A percentile compares a stretch with the other conserved stretches of the same genome.
phyloP scores from a whole-genome alignment of 345 rosid genomes.

The Gossypium herbaceum region DNA sequence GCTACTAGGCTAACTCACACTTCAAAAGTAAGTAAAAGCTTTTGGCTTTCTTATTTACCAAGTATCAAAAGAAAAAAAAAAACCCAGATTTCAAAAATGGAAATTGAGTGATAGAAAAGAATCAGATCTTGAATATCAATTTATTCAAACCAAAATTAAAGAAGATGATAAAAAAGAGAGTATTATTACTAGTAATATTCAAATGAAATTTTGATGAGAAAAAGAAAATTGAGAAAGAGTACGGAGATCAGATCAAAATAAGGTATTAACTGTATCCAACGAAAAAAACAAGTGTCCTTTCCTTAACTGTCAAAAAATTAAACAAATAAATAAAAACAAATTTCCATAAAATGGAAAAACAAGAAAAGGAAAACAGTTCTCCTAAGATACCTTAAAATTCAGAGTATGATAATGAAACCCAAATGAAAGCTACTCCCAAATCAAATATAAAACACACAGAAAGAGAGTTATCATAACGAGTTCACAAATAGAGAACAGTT shows the following conservation, averaged over 20 bases:
- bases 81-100: not conserved
- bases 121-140: slow-evolving; percentile 17
- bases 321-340: not conserved
- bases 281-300: slow-evolving; percentile 22
- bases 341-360: not conserved
- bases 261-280: slow-evolving; percentile 19
- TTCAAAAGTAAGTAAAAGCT: not conserved
- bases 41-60: not conserved
- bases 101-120: not conserved
- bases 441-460: not conserved
- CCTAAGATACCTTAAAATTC: not conserved
- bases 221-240: slow-evolving; percentile 9
- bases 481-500: not conserved
- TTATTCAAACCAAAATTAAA: not conserved
- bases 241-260: slow-evolving; percentile 16
- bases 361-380: not conserved
- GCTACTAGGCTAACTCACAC: slow-evolving; percentile 4
- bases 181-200: not conserved
- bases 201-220: not conserved
- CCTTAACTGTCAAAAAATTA: not conserved
- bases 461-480: slow-evolving; percentile 6
- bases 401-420: not conserved
- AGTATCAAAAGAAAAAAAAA: not conserved
- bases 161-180: not conserved
- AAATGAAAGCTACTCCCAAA: not conserved